Evolutionary conservation across 1,284 basidiomycete species (phyloP).

Genomic region (Austropuccinia psidii): DNA sequence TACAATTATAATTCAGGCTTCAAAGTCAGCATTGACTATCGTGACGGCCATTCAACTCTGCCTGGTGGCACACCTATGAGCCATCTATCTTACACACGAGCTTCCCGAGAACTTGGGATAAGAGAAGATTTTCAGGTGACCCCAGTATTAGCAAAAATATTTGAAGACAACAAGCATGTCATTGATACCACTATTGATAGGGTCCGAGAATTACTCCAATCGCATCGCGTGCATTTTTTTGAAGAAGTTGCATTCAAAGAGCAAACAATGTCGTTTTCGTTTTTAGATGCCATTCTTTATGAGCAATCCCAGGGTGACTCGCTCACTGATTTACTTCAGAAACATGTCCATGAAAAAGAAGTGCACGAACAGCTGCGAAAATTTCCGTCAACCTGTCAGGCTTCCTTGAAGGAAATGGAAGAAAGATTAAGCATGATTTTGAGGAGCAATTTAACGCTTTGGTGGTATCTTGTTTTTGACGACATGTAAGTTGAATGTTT

Average conservation of each 20-base stretch:
- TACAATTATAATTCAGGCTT: constrained; percentile 63
- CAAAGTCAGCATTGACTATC: constrained; percentile 58
- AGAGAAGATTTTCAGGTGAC: constrained; percentile 63
- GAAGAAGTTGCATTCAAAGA: constrained; percentile 57
- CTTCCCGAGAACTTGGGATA: constrained; percentile 59
- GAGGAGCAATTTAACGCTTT: constrained; percentile 47
- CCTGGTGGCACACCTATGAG: constrained; percentile 40
- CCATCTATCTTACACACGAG: constrained; percentile 52
- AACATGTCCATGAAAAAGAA: constrained; percentile 52
- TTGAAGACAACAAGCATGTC: constrained; percentile 57
- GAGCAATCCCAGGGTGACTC: neutral
- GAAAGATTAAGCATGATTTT: constrained; percentile 38
- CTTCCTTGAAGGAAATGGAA: constrained; percentile 30
- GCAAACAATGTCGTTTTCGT: constrained; percentile 59
- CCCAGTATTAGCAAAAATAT: constrained; percentile 58
- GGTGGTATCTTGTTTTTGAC: constrained; percentile 79
- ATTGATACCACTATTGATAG: constrained; percentile 53
- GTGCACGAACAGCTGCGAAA: constrained; percentile 23
- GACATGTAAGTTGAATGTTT: constrained; percentile 43
- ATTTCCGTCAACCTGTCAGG: constrained; percentile 29
- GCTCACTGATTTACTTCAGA: constrained; percentile 43
- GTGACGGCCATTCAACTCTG: constrained; percentile 45
- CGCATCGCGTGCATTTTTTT: constrained; percentile 56
- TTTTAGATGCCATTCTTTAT: constrained; percentile 59
- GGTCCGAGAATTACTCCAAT: constrained; percentile 54